Evolutionary conservation across 768 basidiomycete genomes (phyloP).

Genomic region (Rhizopogon salebrosus): DNA sequence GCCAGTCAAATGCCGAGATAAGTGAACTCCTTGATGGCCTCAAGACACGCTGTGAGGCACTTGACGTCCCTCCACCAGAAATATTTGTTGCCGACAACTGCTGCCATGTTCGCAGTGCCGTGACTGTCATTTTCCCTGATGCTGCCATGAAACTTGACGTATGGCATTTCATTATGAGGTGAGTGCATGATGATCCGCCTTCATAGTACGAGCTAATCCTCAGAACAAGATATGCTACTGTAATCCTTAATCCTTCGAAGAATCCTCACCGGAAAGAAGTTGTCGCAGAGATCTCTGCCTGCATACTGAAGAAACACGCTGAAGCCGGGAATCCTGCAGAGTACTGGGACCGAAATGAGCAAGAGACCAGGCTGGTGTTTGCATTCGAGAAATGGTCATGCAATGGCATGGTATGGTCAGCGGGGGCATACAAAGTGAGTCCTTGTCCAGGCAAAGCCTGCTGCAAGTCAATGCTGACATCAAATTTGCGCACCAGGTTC

Average conservation of each 20-base stretch:
- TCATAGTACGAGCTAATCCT: not conserved
- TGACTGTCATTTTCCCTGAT: constrained; percentile 4
- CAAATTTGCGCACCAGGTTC: too few relatives aligned
- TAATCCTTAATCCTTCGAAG: constrained; percentile 6
- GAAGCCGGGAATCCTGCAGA: constrained; percentile 2
- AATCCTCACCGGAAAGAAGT: constrained; percentile 4
- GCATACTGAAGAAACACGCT: constrained; percentile 8
- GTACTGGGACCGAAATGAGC: constrained; percentile 16
- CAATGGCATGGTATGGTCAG: constrained; percentile 16
- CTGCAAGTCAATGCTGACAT: too few relatives aligned
- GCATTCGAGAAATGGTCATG: constrained; percentile 11
- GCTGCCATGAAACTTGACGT: constrained; percentile 7
- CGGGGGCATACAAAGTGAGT: constrained; percentile 13
- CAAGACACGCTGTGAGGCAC: constrained; percentile 3
- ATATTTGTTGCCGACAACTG: constrained; percentile 17
- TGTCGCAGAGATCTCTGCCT: constrained; percentile 6
- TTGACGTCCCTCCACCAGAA: constrained; percentile 6
- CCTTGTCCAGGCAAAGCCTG: too few relatives aligned
- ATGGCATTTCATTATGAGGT: constrained; percentile 17
- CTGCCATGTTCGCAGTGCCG: constrained; percentile 9
- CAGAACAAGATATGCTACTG: constrained; percentile 6
- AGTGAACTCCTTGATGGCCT: constrained; percentile 10
- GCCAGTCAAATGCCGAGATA: constrained; percentile 10
- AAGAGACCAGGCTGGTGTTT: constrained; percentile 7
- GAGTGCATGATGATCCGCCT: not conserved